phyloP scores from a whole-genome alignment of 257 asterid species.

The Nicotiana obtusifolia region DNA sequence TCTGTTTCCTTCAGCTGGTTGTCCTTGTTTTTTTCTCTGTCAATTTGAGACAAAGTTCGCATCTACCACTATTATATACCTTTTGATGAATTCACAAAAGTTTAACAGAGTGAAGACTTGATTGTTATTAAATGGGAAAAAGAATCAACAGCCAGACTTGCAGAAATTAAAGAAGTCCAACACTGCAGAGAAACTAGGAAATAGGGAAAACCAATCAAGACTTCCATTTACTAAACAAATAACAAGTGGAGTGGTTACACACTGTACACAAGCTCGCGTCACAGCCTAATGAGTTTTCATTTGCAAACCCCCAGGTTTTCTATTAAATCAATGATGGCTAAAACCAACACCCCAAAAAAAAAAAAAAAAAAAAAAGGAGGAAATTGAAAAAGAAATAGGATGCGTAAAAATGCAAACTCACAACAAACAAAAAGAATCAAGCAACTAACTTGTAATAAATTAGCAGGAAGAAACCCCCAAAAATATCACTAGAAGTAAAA shows the following conservation, averaged over 20 bases:
- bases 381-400: conserved; percentile 5
- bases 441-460: conserved; percentile 28
- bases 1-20: too few relatives aligned
- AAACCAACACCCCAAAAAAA: not conserved
- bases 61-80: too few relatives aligned
- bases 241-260: conserved; percentile 35
- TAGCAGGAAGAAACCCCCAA: conserved; percentile 10
- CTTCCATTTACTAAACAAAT: conserved; percentile 45
- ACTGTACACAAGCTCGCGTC: conserved; percentile 52
- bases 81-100: not conserved
- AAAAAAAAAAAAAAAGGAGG: too few relatives aligned
- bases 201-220: conserved; percentile 23
- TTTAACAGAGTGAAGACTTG: not conserved
- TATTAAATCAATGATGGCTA: conserved; percentile 23
- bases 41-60: too few relatives aligned
- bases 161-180: not conserved
- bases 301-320: conserved; percentile 37
- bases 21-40: too few relatives aligned
- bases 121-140: not conserved
- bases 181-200: not conserved
- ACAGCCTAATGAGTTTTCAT: conserved; percentile 35
- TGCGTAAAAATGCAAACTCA: conserved; percentile 39
- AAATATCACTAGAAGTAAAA: conserved; percentile 26
- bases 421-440: conserved; percentile 57
- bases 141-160: not conserved